phyloP scores from a whole-genome alignment of 2,329 filamentous ascomycete species.

The Penicillium sp. region DNA sequence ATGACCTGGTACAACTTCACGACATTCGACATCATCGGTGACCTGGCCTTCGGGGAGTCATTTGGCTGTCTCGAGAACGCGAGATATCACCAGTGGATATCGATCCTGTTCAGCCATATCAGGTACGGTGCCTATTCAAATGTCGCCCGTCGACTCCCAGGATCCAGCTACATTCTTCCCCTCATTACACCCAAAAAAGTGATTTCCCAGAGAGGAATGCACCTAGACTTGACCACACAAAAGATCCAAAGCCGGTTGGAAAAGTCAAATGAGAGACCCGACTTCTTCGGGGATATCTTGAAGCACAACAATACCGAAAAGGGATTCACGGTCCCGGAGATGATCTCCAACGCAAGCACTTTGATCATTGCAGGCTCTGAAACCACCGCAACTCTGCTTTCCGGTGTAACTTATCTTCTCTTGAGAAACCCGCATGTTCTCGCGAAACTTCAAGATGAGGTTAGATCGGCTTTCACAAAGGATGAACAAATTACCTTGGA shows the following conservation, averaged over 20 bases:
- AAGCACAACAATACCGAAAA: slow-evolving; percentile 17
- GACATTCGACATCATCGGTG: slow-evolving; percentile 37
- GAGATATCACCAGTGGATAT: slow-evolving; percentile 29
- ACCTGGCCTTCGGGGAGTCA: slow-evolving; percentile 34
- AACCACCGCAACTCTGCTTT: slow-evolving; percentile 50
- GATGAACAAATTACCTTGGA: slow-evolving; percentile 43
- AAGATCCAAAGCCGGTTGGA: slow-evolving; percentile 8
- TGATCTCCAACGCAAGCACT: slow-evolving; percentile 30
- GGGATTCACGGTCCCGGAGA: slow-evolving; percentile 18
- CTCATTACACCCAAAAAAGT: slow-evolving; percentile 8
- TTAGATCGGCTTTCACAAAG: slow-evolving; percentile 38
- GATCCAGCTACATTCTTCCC: not conserved
- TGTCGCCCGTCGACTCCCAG: slow-evolving; percentile 10
- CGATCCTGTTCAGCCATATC: slow-evolving; percentile 8
- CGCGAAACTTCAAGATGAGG: slow-evolving; percentile 40
- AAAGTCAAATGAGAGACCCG: slow-evolving; percentile 17
- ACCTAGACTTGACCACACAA: slow-evolving; percentile 7
- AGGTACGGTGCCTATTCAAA: slow-evolving; percentile 8
- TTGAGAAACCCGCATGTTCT: slow-evolving; percentile 36
- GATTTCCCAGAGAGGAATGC: not conserved
- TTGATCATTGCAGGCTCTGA: slow-evolving; percentile 42
- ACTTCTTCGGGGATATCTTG: slow-evolving; percentile 19
- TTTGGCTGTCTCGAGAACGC: slow-evolving; percentile 32
- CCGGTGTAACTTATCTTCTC: slow-evolving; percentile 46
- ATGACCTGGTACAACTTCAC: slow-evolving; percentile 35